phyloP scores from a whole-genome alignment of 2,329 filamentous ascomycete genomes.

The Clonostachys chloroleuca region DNA sequence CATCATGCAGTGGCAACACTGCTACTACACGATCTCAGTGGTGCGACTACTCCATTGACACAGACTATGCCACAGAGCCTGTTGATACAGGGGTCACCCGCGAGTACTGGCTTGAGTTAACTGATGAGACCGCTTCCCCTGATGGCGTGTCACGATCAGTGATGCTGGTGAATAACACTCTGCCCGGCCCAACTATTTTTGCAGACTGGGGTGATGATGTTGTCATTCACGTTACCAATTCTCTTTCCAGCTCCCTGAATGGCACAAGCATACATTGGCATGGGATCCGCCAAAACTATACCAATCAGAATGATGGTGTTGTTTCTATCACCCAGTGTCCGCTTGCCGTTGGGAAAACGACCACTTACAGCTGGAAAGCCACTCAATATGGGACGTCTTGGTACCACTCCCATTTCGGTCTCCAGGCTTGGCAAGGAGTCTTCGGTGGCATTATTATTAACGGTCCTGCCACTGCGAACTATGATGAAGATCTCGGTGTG shows the following conservation, averaged over 20 bases:
- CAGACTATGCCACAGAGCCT: constrained; percentile 33
- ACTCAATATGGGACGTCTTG: constrained; percentile 53
- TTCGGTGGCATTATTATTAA: constrained; percentile 58
- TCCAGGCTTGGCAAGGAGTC: constrained; percentile 51
- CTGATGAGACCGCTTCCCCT: constrained; percentile 30
- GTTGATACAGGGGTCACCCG: constrained; percentile 43
- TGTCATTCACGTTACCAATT: constrained; percentile 50
- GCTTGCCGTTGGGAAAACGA: constrained; percentile 41
- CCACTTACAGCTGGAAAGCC: constrained; percentile 49
- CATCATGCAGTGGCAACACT: constrained; percentile 16
- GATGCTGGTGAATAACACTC: constrained; percentile 49
- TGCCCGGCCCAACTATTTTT: constrained; percentile 55
- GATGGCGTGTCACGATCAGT: constrained; percentile 37
- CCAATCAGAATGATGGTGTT: constrained; percentile 51
- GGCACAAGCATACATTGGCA: constrained; percentile 62
- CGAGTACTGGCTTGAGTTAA: constrained; percentile 41
- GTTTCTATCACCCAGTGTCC: constrained; percentile 50
- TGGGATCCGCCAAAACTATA: constrained; percentile 52
- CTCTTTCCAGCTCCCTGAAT: constrained; percentile 32
- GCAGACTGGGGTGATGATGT: constrained; percentile 47
- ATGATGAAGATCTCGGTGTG: constrained; percentile 59
- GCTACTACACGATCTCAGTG: constrained; percentile 28
- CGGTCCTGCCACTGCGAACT: constrained; percentile 52
- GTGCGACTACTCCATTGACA: constrained; percentile 43
- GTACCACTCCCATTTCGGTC: constrained; percentile 54